Base-by-base conservation (phyloP, 2,329 filamentous ascomycete species). In the Didymella exigua region DNA sequence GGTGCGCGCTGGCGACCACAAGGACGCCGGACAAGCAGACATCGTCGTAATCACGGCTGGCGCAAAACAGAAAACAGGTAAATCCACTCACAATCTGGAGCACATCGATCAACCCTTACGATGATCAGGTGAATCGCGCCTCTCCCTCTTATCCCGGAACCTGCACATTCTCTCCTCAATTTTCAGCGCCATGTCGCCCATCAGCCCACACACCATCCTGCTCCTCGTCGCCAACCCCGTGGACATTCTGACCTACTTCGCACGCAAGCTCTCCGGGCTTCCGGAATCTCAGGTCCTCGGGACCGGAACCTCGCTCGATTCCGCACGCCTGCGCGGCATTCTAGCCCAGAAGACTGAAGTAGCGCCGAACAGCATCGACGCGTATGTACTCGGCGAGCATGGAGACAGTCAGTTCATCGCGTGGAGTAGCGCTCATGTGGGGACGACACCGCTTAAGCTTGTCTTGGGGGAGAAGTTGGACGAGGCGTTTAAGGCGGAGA, bases 141-240 rank as follows among this genome's bases (percentile, higher is more conserved):
- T 80, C 5, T 76, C 79, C 29, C 74, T 81, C 1, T 72, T 82
- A 10, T 78, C 78, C 23, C 75, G 79, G 3, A 84, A 83, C 57
- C 61, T 81, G 19, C 74, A 75, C 19, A 81, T 84, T 41, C 64
- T 84, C 23, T 72, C 74, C 5, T 77, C 73, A n/a, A 78, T 81
- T 14, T 75, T 84, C 27, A 67, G 74, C 2, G 73, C 74, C 29
- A 82, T 84, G 77, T 74, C 73, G 11, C 81, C 81, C 0, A 79
- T 84, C 50, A 72, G 71, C 23, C 67, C 75, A 3, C 75, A 82
- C 49, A 74, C 81, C 0, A 77, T 85, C 26, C 63, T 84, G 0
- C 68, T 85, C 1, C 68, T 84, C 1, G 81, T 84, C 3, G 77
- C 82, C 2, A 84, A 84, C 63, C 82, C 82, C 0, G 81, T 84